phyloP scores from a whole-genome alignment of 2,329 filamentous ascomycete genomes.

The Beauveria sp. region DNA sequence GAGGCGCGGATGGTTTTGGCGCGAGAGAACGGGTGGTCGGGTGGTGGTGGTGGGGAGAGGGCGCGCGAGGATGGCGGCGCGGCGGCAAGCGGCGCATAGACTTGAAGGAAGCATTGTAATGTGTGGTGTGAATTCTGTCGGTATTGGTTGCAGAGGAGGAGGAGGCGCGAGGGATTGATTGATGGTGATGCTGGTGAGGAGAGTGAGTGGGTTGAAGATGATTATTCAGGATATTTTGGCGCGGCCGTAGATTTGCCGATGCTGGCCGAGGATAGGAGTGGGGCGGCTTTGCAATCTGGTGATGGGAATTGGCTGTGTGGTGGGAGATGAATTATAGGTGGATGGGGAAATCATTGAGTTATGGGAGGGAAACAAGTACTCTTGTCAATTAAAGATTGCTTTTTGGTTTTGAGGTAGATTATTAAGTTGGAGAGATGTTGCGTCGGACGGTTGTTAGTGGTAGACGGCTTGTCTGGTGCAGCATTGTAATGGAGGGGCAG shows the following conservation, averaged over 20 bases:
- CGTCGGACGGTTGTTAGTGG: too few species aligned
- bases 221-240: not conserved
- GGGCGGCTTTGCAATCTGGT: not conserved
- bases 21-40: not conserved
- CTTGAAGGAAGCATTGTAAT: not conserved
- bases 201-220: not conserved
- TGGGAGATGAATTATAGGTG: too few species aligned
- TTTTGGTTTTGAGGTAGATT: too few species aligned
- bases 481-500: too few species aligned
- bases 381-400: too few species aligned
- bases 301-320: not conserved
- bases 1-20: not conserved
- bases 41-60: not conserved
- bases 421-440: too few species aligned
- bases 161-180: too few species aligned
- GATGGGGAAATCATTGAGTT: too few species aligned
- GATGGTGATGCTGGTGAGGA: not conserved
- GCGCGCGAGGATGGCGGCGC: not conserved
- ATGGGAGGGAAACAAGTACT: too few species aligned
- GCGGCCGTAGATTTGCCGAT: slow-evolving; percentile 4
- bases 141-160: not conserved
- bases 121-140: not conserved
- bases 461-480: too few species aligned
- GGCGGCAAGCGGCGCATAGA: not conserved
- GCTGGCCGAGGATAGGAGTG: not conserved